These are phyloP conservation scores for Floccularia luteovirens DNA, from an alignment of 768 basidiomycete genomes.

Conservation along the genomic window DNA sequence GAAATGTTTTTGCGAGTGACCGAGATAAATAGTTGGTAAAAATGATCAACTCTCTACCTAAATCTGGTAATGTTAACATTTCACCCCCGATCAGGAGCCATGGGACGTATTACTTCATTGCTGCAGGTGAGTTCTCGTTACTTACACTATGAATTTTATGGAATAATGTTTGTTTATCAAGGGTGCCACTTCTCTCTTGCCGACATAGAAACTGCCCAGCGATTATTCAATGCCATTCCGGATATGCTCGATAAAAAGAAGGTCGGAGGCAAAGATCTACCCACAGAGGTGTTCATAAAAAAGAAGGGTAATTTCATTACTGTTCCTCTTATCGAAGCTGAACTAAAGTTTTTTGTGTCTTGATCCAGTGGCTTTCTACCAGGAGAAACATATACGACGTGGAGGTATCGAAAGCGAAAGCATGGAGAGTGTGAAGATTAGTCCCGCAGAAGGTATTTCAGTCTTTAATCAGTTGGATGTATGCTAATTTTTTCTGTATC, in stretches of 20 bases:
- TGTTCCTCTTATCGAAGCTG: background rate
- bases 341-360: background rate
- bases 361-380: slow-evolving; percentile 66
- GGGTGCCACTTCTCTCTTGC: slow-evolving; percentile 60
- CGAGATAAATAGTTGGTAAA: slow-evolving; percentile 58
- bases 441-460: slow-evolving; percentile 66
- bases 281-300: slow-evolving; percentile 71
- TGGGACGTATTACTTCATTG: slow-evolving; percentile 71
- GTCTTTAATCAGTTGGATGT: no score
- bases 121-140: slow-evolving; percentile 38
- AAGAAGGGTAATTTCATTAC: slow-evolving; percentile 69
- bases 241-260: slow-evolving; percentile 51
- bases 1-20: slow-evolving; percentile 58
- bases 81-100: no score
- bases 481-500: no score
- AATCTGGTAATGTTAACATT: no score
- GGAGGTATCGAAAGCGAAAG: slow-evolving; percentile 46
- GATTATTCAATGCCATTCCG: slow-evolving; percentile 56
- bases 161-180: slow-evolving; percentile 8
- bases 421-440: slow-evolving; percentile 52
- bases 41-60: background rate
- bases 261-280: slow-evolving; percentile 58
- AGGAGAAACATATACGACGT: slow-evolving; percentile 51
- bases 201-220: slow-evolving; percentile 50
- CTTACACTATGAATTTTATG: slow-evolving; percentile 1